Evolutionary conservation across 208 protist species (phyloP).

Genomic region (Acanthamoeba lenticulata): DNA sequence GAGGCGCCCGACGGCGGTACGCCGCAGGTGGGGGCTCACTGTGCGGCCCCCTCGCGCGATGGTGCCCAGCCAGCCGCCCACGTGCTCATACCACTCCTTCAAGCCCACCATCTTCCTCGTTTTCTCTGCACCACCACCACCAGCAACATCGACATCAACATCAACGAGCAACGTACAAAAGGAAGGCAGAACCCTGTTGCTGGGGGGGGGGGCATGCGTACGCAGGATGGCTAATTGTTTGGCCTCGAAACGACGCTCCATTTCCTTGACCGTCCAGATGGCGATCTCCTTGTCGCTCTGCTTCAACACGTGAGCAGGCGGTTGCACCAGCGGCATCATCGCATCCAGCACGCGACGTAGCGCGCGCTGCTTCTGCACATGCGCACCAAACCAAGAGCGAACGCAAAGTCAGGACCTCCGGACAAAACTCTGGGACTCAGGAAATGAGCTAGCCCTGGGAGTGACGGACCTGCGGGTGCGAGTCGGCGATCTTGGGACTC

Average conservation of each 20-base stretch:
- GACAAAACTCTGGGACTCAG: neutral
- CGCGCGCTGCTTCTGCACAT: neutral
- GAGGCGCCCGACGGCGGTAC: neutral
- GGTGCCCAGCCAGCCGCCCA: neutral
- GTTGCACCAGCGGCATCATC: neutral
- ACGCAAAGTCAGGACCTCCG: neutral
- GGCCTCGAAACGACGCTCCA: neutral
- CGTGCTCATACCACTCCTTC: neutral
- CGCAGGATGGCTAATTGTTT: neutral
- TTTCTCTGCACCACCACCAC: neutral
- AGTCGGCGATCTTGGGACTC: neutral
- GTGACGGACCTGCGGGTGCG: neutral
- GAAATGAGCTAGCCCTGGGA: neutral
- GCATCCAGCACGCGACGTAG: neutral
- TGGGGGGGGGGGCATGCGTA: neutral
- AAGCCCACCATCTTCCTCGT: neutral
- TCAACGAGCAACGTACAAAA: neutral
- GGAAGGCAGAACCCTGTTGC: too few species aligned
- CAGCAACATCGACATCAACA: neutral
- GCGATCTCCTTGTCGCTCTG: neutral
- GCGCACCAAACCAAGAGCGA: neutral
- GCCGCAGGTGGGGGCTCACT: neutral
- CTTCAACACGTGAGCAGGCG: neutral
- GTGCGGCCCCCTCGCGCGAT: neutral
- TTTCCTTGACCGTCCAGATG: neutral